Evolutionary conservation across 345 rosid species (phyloP), one percentile per base, ranked within the genome.

Genomic region (Populus simonii): DNA sequence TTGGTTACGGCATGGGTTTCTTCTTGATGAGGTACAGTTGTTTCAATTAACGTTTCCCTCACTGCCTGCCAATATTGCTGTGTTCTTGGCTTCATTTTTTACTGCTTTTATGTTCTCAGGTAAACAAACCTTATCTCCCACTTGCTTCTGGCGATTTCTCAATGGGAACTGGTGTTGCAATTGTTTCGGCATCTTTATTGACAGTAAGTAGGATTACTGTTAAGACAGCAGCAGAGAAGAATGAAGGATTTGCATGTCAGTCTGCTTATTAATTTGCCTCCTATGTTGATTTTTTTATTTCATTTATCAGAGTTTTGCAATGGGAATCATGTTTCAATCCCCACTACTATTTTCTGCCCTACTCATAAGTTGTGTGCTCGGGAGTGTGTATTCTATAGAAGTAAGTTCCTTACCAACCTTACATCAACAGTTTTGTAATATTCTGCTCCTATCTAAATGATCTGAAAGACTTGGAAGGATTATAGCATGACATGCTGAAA

Each of bases 41-140:
- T 18, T n/a, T 22, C 62, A n/a, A 22, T 22, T 57, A 22, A 57
- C 25, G 13, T 10, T 22, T n/a, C 15, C 47, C 15, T 11, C 47
- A 1, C 4, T 57, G 12, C 12, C 23, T n/a, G 62, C 13, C 62
- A 57, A 3, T 22, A n/a, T n/a, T n/a, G 43, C 1, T 10, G 17
- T 53, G 33, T 51, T 43, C 9, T 16, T 38, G 33, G n/a, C 51
- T 76, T 66, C 16, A 17, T 39, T 27, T 10, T 17, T 11, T 17
- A 38, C 36, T 29, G 39, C 15, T 13, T 47, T 63, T 7, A 6
- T 62, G 31, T 45, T 73, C 25, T 35, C 12, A 83, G 89, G 67
- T 84, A 17, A 83, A 86, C 76, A 79, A 83, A 71, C 83, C 86
- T 0, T 11, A 83, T 68, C 86, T 83, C 38, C 88, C 88, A 27